Percentiles rank a stretch among this genome's conserved stretches.
phyloP scores from a whole-genome alignment of 2,329 filamentous ascomycete genomes.

The Dactylellina sp. region DNA sequence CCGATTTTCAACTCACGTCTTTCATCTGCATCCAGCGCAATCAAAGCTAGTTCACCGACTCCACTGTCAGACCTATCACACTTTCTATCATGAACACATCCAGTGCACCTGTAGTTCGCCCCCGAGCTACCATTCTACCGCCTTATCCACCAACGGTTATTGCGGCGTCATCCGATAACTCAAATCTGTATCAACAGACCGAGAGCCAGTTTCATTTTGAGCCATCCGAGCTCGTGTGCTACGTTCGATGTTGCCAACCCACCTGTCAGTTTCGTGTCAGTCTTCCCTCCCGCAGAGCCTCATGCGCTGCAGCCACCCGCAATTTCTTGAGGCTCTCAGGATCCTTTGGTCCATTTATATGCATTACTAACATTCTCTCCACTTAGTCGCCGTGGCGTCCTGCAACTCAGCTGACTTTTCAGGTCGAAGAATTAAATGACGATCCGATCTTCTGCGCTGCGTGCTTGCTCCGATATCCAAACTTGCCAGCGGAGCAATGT shows the following conservation, averaged over 20 bases:
- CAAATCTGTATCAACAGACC: constrained; percentile 3
- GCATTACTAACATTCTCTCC: constrained; percentile 12
- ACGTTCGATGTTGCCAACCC: constrained; percentile 44
- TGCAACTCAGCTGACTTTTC: constrained; percentile 45
- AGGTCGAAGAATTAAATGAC: constrained; percentile 43
- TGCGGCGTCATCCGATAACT: constrained; percentile 7
- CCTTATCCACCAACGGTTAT: constrained; percentile 26
- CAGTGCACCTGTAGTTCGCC: constrained; percentile 38
- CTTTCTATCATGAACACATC: constrained; percentile 21
- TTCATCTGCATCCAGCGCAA: not conserved
- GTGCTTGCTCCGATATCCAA: constrained; percentile 44
- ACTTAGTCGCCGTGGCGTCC: constrained; percentile 37
- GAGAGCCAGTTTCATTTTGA: constrained; percentile 28
- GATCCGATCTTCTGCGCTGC: constrained; percentile 44
- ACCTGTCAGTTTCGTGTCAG: constrained; percentile 31
- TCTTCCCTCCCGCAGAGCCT: constrained; percentile 11
- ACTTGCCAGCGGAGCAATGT: constrained; percentile 39
- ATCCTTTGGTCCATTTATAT: not conserved
- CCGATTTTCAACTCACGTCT: not conserved
- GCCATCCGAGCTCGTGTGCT: constrained; percentile 33
- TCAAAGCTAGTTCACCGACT: constrained; percentile 5
- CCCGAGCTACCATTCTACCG: constrained; percentile 23
- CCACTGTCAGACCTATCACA: too few species aligned
- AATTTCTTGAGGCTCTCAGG: not conserved
- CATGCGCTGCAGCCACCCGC: constrained; percentile 11